phyloP scores from a whole-genome alignment of 495 filamentous ascomycete genomes.

The Talaromyces nanjingensis region DNA sequence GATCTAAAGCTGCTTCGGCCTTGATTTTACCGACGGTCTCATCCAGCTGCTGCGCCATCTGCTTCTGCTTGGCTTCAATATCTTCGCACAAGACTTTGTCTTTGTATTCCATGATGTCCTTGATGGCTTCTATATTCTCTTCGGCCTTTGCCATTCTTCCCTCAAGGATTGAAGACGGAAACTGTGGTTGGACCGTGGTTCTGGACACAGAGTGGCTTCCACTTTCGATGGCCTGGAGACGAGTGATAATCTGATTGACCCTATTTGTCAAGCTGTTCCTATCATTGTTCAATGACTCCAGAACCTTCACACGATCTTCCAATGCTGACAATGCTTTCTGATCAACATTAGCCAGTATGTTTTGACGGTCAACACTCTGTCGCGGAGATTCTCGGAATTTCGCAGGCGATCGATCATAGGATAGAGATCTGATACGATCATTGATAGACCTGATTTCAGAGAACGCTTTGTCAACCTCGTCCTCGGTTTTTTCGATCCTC shows the following conservation, averaged over 20 bases:
- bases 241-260: not conserved
- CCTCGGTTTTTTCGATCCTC: not conserved
- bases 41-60: not conserved
- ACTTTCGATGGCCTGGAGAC: not conserved
- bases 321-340: not conserved
- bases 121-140: conserved; percentile 10
- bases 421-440: not conserved
- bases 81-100: not conserved
- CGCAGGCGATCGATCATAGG: not conserved
- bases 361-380: not conserved
- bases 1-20: not conserved
- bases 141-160: not conserved
- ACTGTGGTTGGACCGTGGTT: not conserved
- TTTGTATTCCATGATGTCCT: conserved; percentile 18
- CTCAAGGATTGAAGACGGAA: not conserved
- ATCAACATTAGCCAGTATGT: not conserved
- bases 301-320: not conserved
- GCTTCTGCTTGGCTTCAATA: conserved; percentile 1
- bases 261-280: not conserved
- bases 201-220: not conserved
- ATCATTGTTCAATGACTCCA: not conserved
- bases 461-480: not conserved
- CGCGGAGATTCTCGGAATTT: not conserved
- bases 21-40: conserved; percentile 1
- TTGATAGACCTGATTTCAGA: not conserved